A percentile compares a stretch with the other conserved stretches of the same genome.
Conservation (phyloP, 305 asterid species). For the Withania somnifera region DNA sequence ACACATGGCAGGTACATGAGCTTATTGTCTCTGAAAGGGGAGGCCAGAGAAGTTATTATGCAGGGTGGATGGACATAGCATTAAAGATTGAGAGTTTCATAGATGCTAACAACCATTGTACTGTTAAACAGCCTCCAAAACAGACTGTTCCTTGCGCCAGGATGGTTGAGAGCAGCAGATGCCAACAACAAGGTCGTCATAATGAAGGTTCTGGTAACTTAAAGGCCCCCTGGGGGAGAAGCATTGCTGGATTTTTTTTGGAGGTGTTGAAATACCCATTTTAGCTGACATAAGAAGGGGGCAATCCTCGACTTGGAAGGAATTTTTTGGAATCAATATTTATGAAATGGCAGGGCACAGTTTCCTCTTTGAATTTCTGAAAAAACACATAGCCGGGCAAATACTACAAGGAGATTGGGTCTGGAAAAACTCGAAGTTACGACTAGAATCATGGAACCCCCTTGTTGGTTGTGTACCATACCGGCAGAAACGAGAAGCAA, state of each 20-base stretch:
- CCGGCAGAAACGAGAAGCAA: not conserved
- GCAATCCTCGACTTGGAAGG: not conserved
- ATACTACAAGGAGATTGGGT: not conserved
- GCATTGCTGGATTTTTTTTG: not conserved
- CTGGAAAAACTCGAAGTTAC: not conserved
- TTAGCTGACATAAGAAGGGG: not conserved
- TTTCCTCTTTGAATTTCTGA: not conserved
- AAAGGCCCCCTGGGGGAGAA: not conserved
- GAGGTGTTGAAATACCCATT: not conserved
- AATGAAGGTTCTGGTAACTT: not conserved
- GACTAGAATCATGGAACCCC: not conserved
- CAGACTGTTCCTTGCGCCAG: not conserved
- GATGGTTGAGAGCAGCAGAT: not conserved
- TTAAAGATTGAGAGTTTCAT: not conserved
- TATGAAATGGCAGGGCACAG: not conserved
- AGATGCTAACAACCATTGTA: not conserved
- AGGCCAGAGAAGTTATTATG: not conserved
- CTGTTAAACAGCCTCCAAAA: not conserved
- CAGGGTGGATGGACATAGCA: not conserved
- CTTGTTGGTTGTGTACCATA: not conserved
- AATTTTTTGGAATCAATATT: not conserved
- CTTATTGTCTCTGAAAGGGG: not conserved
- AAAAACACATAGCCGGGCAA: not conserved
- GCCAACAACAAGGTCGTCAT: not conserved
- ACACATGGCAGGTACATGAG: not conserved